Conservation (phyloP, 2,329 filamentous ascomycete genomes). For the Colletotrichum lupini region DNA sequence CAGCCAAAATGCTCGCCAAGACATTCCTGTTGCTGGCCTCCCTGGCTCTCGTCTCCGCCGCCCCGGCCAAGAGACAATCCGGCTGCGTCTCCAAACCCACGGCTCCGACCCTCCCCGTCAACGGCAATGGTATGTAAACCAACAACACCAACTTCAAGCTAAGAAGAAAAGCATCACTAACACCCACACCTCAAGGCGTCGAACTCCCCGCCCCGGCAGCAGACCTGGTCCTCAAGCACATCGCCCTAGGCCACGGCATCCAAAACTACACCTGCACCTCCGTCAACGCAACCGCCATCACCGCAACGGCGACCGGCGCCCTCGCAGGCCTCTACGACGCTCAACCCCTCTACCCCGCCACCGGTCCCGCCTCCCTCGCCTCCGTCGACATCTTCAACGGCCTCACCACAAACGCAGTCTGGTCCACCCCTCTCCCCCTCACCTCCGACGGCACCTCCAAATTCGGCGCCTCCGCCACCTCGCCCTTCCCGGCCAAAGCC, state of each 20-base stretch:
- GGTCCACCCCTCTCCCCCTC: slow-evolving; percentile 57
- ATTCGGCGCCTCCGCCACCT: slow-evolving; percentile 54
- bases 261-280: slow-evolving; percentile 75
- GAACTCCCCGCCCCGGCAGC: slow-evolving; percentile 57
- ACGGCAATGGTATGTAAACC: slow-evolving; percentile 48
- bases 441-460: slow-evolving; percentile 52
- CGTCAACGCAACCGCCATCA: slow-evolving; percentile 35
- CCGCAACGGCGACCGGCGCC: slow-evolving; percentile 60
- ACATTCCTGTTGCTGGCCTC: slow-evolving; percentile 47
- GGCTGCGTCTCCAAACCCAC: slow-evolving; percentile 36
- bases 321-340: slow-evolving; percentile 71
- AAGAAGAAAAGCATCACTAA: slow-evolving; percentile 33
- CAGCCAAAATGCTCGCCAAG: slow-evolving; percentile 42
- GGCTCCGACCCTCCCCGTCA: slow-evolving; percentile 52
- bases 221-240: slow-evolving; percentile 58
- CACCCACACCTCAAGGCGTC: slow-evolving; percentile 42
- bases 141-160: slow-evolving; percentile 20
- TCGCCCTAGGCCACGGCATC: slow-evolving; percentile 72
- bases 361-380: slow-evolving; percentile 50
- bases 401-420: slow-evolving; percentile 55
- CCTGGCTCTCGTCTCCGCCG: slow-evolving; percentile 46
- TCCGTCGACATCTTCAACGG: slow-evolving; percentile 48
- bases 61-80: slow-evolving; percentile 38
- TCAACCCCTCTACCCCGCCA: slow-evolving; percentile 61
- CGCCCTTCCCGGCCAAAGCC: slow-evolving; percentile 57